Evolutionary conservation across 192 early-diverging fungal genomes (phyloP).

Genomic region (Geranomyces variabilis): DNA sequence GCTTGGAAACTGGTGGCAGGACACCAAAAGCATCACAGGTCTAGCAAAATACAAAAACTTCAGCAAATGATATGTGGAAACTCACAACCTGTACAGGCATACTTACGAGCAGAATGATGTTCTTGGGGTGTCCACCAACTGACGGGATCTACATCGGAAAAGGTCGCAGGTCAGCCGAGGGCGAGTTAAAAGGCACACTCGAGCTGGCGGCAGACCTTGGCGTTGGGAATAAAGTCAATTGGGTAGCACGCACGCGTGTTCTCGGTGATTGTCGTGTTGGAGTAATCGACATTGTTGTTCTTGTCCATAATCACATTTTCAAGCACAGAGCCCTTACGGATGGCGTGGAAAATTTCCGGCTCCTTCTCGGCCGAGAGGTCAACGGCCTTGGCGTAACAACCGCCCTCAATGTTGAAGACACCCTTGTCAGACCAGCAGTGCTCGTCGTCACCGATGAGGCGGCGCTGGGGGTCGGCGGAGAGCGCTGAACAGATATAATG

Average conservation of each 20-base stretch:
- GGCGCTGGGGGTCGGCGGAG: conserved; percentile 80
- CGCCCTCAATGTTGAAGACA: conserved; percentile 96
- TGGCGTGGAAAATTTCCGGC: conserved; percentile 93
- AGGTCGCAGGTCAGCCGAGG: no score
- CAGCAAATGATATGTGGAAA: no score
- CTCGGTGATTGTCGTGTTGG: conserved; percentile 77
- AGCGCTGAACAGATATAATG: conserved; percentile 61
- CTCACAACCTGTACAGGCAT: no score
- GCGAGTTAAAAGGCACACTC: no score
- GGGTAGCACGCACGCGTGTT: conserved; percentile 91
- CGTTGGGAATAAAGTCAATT: conserved; percentile 87
- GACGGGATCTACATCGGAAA: conserved; percentile 1
- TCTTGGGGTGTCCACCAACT: conserved; percentile 48
- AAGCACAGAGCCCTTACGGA: conserved; percentile 82
- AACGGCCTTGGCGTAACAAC: conserved; percentile 95
- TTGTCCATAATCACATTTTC: conserved; percentile 85
- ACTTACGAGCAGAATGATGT: conserved; percentile 89
- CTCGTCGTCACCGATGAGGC: conserved; percentile 94
- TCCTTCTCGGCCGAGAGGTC: conserved; percentile 91
- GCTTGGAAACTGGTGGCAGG: conserved; percentile 78
- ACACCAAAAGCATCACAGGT: conserved; percentile 95
- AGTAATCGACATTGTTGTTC: conserved; percentile 75
- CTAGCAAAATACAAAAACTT: no score
- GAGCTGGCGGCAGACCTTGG: conserved; percentile 92
- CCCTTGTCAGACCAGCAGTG: conserved; percentile 93